Evolutionary conservation across 2,329 filamentous ascomycete species (phyloP), one percentile per base, ranked within the genome.

Genomic region (Xylaria multiplex): DNA sequence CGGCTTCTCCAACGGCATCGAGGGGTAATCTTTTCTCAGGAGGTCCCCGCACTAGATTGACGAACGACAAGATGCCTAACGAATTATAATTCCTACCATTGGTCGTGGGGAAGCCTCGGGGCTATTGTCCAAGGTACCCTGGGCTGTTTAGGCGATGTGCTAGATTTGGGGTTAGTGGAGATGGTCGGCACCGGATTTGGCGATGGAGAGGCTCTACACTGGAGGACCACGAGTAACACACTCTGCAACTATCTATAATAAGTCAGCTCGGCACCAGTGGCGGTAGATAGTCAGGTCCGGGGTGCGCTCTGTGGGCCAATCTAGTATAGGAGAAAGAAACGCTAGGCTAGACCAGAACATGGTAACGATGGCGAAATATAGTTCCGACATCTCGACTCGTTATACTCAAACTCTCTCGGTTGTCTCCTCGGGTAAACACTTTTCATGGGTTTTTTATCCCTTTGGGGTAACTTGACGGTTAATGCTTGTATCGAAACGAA

Each of bases 261-360:
- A 64, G 22, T 58, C 30, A 32, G 64, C 64, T 73, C 73, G 74
- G 73, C 73, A 76, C 70, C 72, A 67, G 66, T 64, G 52, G 72
- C 73, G 73, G 74, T 73, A 76, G 64, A 73, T 75, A 62, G 55
- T 42, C 52, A 63, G 40, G 35, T 60, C 56, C 48, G 27, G 64
- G 53, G 24, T 40, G 40, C 58, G 59, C 68, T 59, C 65, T 40
- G 58, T 69, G 71, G 71, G 69, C 69, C 61, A 73, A 70, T 69
- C 69, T 16, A 40, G 27, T 27, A 5, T 27, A 27, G 14, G 59
- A 52, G 32, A 37, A 46, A 56, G 49, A 37, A 46, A 56, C 55
- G 42, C 7, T 37, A 55, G 14, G n/a, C 64, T 40, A 40, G 37
- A 40, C 37, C 13, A 40, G 37, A 40, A 62, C 49, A 13, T 14